phyloP scores from a whole-genome alignment of 345 rosid genomes.

The Eucalyptus melliodora region DNA sequence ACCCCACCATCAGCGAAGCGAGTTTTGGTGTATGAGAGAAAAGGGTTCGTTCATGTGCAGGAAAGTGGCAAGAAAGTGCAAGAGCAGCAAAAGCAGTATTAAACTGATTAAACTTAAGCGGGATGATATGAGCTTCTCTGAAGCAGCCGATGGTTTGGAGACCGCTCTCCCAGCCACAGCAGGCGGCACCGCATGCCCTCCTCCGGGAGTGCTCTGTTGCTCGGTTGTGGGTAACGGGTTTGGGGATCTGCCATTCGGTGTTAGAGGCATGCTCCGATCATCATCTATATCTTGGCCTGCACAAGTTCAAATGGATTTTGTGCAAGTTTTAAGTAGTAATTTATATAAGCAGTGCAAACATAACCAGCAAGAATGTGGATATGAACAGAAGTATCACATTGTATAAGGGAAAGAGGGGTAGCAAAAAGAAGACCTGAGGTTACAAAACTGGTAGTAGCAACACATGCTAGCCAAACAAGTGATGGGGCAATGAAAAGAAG shows the following conservation, averaged over 20 bases:
- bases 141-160: slow-evolving; percentile 35
- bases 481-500: neutral
- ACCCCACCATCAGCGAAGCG: neutral
- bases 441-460: neutral
- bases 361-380: neutral
- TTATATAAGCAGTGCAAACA: neutral
- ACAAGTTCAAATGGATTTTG: neutral
- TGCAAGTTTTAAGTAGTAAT: neutral
- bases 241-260: slow-evolving; percentile 26
- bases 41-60: neutral
- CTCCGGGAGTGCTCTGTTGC: slow-evolving; percentile 36
- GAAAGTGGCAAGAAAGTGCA: neutral
- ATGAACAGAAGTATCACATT: neutral
- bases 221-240: slow-evolving; percentile 64
- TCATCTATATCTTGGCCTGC: slow-evolving; percentile 46
- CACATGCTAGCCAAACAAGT: neutral
- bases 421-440: neutral
- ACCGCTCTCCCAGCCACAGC: slow-evolving; percentile 82
- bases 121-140: slow-evolving; percentile 1
- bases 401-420: neutral
- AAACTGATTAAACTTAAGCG: slow-evolving; percentile 2
- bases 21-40: neutral
- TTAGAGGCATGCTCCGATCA: slow-evolving; percentile 16
- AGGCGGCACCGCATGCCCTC: slow-evolving; percentile 62
- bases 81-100: slow-evolving; percentile 10